phyloP scores from a whole-genome alignment of 2,329 filamentous ascomycete genomes.

The Claviceps arundinis region DNA sequence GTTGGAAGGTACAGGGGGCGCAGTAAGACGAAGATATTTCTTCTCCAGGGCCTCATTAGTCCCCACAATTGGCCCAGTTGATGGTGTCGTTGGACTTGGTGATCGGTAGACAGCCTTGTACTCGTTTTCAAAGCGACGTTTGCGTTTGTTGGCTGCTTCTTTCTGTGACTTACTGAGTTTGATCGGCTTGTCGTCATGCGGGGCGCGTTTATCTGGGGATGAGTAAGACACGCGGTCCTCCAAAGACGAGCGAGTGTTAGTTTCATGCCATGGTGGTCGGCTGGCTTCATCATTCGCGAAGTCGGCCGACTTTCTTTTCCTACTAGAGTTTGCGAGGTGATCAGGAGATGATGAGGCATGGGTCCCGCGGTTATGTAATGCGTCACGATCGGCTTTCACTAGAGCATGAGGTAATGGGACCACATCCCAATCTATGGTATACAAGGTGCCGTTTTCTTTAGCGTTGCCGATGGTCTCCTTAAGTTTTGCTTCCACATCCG shows the following conservation, averaged over 20 bases:
- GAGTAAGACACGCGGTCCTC: conserved; percentile 64
- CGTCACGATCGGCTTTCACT: conserved; percentile 56
- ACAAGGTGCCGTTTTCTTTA: conserved; percentile 58
- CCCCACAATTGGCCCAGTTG: conserved; percentile 65
- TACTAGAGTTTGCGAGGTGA: conserved; percentile 29
- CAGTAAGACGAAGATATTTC: conserved; percentile 84
- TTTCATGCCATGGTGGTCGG: conserved; percentile 61
- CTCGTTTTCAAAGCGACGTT: conserved; percentile 67
- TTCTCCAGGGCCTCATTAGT: conserved; percentile 80
- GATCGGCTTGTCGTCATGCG: conserved; percentile 32
- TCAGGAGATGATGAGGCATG: conserved; percentile 12
- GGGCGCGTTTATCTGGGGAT: conserved; percentile 27
- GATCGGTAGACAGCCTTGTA: conserved; percentile 44
- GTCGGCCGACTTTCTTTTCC: conserved; percentile 75
- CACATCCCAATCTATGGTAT: conserved; percentile 67
- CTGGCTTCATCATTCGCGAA: conserved; percentile 38
- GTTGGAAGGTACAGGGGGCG: conserved; percentile 73
- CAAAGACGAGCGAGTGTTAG: conserved; percentile 44
- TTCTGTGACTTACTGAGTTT: conserved; percentile 79
- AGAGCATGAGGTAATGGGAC: conserved; percentile 78
- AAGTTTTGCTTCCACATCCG: conserved; percentile 72
- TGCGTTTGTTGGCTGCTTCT: conserved; percentile 73
- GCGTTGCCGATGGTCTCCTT: conserved; percentile 76
- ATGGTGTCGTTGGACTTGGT: conserved; percentile 42
- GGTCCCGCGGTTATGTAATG: conserved; percentile 26